Base-by-base conservation (phyloP, 805 yeast genomes). In the Kockiozyma suomiensis region DNA sequence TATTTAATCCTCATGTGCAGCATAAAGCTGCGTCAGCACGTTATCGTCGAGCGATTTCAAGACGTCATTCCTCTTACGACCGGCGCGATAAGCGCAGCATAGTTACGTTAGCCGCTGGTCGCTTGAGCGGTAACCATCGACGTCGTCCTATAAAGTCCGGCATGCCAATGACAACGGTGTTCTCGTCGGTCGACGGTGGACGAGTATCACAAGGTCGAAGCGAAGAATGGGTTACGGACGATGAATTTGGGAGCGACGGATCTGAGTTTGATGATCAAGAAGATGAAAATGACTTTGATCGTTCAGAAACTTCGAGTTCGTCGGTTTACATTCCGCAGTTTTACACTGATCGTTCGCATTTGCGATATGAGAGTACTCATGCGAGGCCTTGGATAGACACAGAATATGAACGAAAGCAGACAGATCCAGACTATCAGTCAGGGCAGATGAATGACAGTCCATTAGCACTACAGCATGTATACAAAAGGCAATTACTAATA, bases 211-310 rank as follows among this genome's bases (percentile, higher is more conserved):
- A 35, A 23, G 8, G 37, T 35, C 25, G 10, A 2, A 35, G 45
- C 1, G 53, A 35, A 35, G 53, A 49, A 21, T 49, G 53, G 53
- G 19, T 49, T n/a, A 49, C 53, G 10, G 53, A 49, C 8, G 53
- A 49, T 17, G 53, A 49, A 49, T 33, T n/a, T n/a, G 13, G 45
- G 1, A 37, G 35, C 15, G 53, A 49, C 13, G 33, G 10, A 30
- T 37, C 53, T 23, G 43, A 38, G 42, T 8, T 25, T 3, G 43
- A 49, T 5, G 33, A 10, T 10, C 33, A 30, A 7, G 33, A 10
- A 30, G 6, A 37, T 6, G 7, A 17, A 8, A 35, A 48, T 0
- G 15, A 28, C 3, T 2, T 35, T 1, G 41, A 48, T 25, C 33
- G n/a, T 4, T 3, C 51, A 19, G 35, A 30, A 4, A 12, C 8